phyloP scores from a whole-genome alignment of 78 protist genomes.

The Pigoraptor vietnamica region DNA sequence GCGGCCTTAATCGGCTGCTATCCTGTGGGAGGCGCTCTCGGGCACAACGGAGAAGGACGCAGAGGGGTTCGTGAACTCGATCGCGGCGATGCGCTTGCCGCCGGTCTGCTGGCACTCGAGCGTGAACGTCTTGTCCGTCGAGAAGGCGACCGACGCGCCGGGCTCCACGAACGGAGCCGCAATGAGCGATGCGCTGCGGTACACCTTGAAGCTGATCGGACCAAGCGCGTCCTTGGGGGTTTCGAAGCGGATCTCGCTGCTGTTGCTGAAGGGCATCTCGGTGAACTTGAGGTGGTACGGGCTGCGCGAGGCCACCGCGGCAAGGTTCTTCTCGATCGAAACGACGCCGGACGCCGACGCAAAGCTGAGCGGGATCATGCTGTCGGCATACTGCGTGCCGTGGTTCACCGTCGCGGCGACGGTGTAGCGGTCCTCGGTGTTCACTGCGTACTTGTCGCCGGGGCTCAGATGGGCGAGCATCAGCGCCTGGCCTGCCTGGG shows the following conservation, averaged over 20 bases:
- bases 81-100: background rate
- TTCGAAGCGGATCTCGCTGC: background rate
- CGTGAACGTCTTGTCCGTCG: background rate
- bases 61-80: background rate
- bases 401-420: background rate
- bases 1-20: too few species aligned
- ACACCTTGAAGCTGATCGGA: background rate
- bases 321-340: background rate
- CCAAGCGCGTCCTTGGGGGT: background rate
- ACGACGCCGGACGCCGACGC: background rate
- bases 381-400: background rate
- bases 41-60: background rate
- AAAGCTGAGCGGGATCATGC: background rate
- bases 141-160: background rate
- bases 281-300: background rate
- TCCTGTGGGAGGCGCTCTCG: background rate
- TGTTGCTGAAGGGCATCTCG: background rate
- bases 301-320: background rate
- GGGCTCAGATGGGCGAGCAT: background rate
- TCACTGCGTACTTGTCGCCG: background rate
- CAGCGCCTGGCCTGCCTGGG: background rate
- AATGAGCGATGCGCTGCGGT: background rate
- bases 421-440: background rate
- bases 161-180: background rate
- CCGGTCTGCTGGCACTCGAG: background rate